Percentiles rank a stretch among this genome's conserved stretches.
Conservation (phyloP, 2,329 filamentous ascomycete species). For the Esteya vermicola region DNA sequence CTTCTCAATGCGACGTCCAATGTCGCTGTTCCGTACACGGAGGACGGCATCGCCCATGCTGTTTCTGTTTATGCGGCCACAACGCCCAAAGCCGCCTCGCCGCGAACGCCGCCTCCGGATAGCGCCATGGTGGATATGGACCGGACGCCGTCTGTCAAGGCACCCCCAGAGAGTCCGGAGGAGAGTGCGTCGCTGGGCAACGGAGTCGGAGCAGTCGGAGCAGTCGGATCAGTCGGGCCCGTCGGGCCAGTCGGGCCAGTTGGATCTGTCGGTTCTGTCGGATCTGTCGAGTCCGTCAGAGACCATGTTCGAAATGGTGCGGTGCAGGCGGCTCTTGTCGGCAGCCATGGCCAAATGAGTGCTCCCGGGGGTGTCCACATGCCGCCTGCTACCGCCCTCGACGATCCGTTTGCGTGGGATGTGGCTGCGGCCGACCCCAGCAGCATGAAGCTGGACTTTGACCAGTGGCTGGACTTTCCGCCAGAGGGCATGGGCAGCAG, state of each 20-base stretch:
- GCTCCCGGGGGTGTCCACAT: slow-evolving; percentile 31
- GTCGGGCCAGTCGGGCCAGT: no score
- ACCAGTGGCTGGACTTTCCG: slow-evolving; percentile 45
- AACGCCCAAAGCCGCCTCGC: slow-evolving; percentile 14
- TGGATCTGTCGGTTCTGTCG: no score
- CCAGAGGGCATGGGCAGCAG: slow-evolving; percentile 24
- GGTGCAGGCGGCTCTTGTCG: slow-evolving; percentile 19
- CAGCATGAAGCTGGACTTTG: slow-evolving; percentile 38
- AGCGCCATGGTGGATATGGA: not conserved
- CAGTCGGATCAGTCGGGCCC: no score
- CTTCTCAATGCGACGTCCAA: slow-evolving; percentile 12
- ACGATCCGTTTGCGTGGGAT: slow-evolving; percentile 37
- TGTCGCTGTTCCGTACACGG: slow-evolving; percentile 11
- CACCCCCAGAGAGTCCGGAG: not conserved
- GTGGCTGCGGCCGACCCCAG: slow-evolving; percentile 23
- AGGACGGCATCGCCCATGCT: slow-evolving; percentile 10
- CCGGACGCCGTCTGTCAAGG: not conserved
- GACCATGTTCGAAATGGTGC: no score
- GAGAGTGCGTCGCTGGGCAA: not conserved
- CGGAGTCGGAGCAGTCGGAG: slow-evolving; percentile 14
- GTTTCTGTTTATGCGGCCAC: slow-evolving; percentile 7
- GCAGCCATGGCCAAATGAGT: slow-evolving; percentile 17
- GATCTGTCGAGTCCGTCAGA: no score
- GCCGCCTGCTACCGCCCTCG: slow-evolving; percentile 27
- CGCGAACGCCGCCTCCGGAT: slow-evolving; percentile 39